These are phyloP conservation scores for Aspergillus nomiae DNA, from an alignment of 2,329 filamentous ascomycete species.

Conservation along the genomic window DNA sequence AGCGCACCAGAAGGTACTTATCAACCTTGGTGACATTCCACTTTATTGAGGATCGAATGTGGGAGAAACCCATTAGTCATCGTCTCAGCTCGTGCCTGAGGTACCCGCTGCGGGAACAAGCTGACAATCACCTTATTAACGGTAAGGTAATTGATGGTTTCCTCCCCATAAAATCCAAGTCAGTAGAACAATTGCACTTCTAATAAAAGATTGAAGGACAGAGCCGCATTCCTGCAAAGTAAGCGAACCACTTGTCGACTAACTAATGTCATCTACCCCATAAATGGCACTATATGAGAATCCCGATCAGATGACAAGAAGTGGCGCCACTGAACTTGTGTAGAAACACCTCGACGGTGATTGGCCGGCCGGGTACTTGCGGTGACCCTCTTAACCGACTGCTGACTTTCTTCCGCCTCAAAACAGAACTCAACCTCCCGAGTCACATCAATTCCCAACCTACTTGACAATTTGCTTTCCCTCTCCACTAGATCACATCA, in stretches of 20 bases:
- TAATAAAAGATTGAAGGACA: not conserved
- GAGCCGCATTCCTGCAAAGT: not conserved
- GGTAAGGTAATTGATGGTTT: not conserved
- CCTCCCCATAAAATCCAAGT: not conserved
- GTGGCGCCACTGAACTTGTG: conserved; percentile 35
- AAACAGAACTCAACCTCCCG: conserved; percentile 22
- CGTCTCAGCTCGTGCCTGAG: not conserved
- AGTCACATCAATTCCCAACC: conserved; percentile 10
- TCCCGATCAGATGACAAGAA: conserved; percentile 12
- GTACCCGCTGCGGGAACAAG: not conserved
- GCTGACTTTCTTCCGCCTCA: conserved; percentile 22
- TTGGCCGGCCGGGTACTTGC: conserved; percentile 34
- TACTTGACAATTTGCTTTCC: conserved; percentile 8
- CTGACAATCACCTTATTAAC: not conserved
- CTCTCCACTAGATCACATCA: conserved; percentile 6
- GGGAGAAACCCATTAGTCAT: not conserved
- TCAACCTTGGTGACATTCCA: not conserved
- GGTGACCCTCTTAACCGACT: conserved; percentile 28
- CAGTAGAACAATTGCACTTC: not conserved
- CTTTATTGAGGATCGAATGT: not conserved
- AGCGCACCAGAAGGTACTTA: not conserved
- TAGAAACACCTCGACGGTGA: conserved; percentile 43
- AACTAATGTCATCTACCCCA: not conserved
- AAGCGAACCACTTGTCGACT: too few relatives aligned
- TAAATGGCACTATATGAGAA: not conserved